These are phyloP conservation scores for Herpotrichia juniperi DNA, from an alignment of 2,329 filamentous ascomycete genomes.

Conservation along the genomic window DNA sequence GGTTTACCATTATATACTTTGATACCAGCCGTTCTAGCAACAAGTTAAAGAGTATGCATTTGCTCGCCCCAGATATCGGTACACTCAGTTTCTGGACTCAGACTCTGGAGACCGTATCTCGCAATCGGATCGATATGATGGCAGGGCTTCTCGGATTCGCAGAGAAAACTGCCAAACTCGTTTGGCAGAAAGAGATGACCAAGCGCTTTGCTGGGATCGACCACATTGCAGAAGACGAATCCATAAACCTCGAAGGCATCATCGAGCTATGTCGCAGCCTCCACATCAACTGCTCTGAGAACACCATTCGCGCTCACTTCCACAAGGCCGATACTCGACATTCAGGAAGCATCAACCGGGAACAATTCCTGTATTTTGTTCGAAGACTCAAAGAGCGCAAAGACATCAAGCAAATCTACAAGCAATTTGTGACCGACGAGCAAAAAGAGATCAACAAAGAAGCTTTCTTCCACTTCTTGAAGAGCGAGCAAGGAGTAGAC, in stretches of 20 bases:
- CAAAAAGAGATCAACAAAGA: slow-evolving; percentile 69
- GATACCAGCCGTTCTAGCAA: slow-evolving; percentile 79
- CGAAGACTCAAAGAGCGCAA: slow-evolving; percentile 80
- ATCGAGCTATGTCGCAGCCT: slow-evolving; percentile 85
- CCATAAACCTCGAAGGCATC: slow-evolving; percentile 77
- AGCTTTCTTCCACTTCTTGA: slow-evolving; percentile 79
- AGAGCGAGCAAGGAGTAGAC: slow-evolving; percentile 75
- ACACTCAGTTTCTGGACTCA: slow-evolving; percentile 80
- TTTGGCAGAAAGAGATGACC: slow-evolving; percentile 86
- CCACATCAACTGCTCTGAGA: slow-evolving; percentile 86
- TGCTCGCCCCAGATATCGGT: slow-evolving; percentile 77
- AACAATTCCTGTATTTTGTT: slow-evolving; percentile 84
- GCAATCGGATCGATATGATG: slow-evolving; percentile 88
- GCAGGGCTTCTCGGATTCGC: slow-evolving; percentile 77
- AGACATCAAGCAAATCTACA: slow-evolving; percentile 79
- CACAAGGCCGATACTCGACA: slow-evolving; percentile 70
- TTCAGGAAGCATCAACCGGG: slow-evolving; percentile 73
- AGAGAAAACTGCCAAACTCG: slow-evolving; percentile 79
- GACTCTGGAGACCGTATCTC: slow-evolving; percentile 82
- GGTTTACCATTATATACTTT: slow-evolving; percentile 90
- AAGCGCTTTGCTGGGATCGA: slow-evolving; percentile 65
- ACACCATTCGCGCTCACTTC: slow-evolving; percentile 76
- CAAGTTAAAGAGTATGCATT: slow-evolving; percentile 79
- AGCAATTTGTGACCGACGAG: slow-evolving; percentile 59
- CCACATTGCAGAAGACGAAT: slow-evolving; percentile 65